phyloP scores from a whole-genome alignment of 495 filamentous ascomycete genomes.

The Penicillium goetzii region DNA sequence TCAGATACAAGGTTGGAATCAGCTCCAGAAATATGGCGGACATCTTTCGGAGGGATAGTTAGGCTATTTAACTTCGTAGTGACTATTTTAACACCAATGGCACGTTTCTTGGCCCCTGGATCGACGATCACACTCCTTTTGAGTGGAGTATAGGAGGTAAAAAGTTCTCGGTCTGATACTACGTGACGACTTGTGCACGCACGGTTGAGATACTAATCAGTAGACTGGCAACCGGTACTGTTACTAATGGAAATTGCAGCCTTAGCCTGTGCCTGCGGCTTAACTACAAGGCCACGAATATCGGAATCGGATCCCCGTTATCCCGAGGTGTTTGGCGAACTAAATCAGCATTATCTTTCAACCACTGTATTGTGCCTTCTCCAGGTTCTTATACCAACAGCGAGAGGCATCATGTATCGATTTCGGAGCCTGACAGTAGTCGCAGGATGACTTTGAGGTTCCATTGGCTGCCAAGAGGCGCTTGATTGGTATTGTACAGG shows the following conservation, averaged over 20 bases:
- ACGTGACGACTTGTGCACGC: not conserved
- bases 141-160: not conserved
- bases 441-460: not conserved
- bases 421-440: not conserved
- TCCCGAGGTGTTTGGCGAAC: not conserved
- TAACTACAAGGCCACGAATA: not conserved
- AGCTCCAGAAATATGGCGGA: not conserved
- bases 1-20: not conserved
- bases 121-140: not conserved
- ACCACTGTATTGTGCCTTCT: not conserved
- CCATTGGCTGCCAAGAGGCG: too few species aligned
- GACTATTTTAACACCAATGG: not conserved
- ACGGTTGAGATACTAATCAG: not conserved
- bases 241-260: not conserved
- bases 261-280: not conserved
- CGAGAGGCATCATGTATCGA: not conserved
- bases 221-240: not conserved
- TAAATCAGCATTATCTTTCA: conserved; percentile 1
- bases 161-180: not conserved
- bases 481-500: not conserved
- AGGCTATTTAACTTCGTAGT: not conserved
- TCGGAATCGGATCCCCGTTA: not conserved
- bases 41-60: not conserved
- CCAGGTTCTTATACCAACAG: not conserved
- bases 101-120: not conserved